Conservation (phyloP, 495 filamentous ascomycete genomes). For the Penicillium crystallinum region DNA sequence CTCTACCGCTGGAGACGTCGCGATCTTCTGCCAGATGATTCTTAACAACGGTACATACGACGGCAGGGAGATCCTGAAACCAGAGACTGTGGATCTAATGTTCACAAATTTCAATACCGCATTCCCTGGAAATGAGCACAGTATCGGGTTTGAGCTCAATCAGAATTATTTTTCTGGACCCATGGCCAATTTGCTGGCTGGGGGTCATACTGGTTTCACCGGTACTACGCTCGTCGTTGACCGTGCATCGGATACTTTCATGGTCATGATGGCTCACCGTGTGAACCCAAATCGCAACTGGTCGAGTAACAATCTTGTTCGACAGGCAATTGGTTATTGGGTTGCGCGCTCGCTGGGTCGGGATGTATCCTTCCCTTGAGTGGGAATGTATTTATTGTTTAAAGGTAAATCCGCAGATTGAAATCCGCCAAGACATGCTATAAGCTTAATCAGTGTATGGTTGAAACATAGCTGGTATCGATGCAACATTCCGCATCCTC, state of each 20-base stretch:
- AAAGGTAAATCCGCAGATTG: too few relatives aligned
- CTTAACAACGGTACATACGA: slow-evolving; percentile 27
- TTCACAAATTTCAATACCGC: slow-evolving; percentile 24
- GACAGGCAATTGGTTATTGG: slow-evolving; percentile 23
- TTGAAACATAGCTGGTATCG: too few relatives aligned
- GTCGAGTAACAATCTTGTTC: slow-evolving; percentile 25
- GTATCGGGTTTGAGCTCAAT: slow-evolving; percentile 25
- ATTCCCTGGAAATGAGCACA: slow-evolving; percentile 21
- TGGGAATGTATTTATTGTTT: neutral
- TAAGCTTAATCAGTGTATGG: too few relatives aligned
- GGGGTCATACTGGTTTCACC: slow-evolving; percentile 24
- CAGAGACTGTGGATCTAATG: slow-evolving; percentile 19
- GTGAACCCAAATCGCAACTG: slow-evolving; percentile 22
- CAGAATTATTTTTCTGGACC: slow-evolving; percentile 23
- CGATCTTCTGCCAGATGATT: slow-evolving; percentile 27
- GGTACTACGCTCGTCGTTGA: slow-evolving; percentile 23
- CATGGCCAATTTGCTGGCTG: slow-evolving; percentile 20
- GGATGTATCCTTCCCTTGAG: slow-evolving; percentile 16
- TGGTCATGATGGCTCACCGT: slow-evolving; percentile 19
- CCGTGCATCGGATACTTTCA: slow-evolving; percentile 18
- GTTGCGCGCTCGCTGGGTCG: slow-evolving; percentile 18
- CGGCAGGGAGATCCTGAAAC: slow-evolving; percentile 14
- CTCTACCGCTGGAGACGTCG: slow-evolving; percentile 17
- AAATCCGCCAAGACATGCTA: too few relatives aligned
- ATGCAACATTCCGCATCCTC: neutral